These are phyloP conservation scores for Cyclaneusma minus DNA, from an alignment of 2,329 filamentous ascomycete genomes.

Conservation along the genomic window DNA sequence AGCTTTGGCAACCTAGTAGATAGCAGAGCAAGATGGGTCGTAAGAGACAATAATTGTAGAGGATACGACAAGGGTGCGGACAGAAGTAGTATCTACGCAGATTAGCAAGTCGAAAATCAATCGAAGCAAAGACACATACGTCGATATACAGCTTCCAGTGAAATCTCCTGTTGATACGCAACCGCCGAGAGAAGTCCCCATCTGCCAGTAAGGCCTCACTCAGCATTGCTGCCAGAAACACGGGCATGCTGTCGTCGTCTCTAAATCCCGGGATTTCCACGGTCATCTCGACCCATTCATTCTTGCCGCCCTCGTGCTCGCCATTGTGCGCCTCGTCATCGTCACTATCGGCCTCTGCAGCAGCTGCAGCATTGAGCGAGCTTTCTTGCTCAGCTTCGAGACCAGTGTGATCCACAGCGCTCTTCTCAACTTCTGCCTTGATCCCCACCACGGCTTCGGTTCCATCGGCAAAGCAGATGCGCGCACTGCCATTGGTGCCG, in stretches of 20 bases:
- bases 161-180: constrained; percentile 82
- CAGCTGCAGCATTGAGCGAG: too few species aligned
- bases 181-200: constrained; percentile 49
- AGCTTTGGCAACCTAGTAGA: constrained; percentile 71
- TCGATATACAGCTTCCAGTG: constrained; percentile 96
- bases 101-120: constrained; percentile 2
- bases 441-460: constrained; percentile 92
- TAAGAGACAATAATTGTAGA: constrained; percentile 79
- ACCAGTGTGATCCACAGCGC: constrained; percentile 19
- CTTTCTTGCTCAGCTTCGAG: too few species aligned
- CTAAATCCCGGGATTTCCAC: constrained; percentile 84
- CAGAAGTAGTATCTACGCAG: constrained; percentile 67
- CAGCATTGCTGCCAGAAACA: constrained; percentile 80
- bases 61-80: constrained; percentile 90
- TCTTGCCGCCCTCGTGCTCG: constrained; percentile 26
- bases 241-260: constrained; percentile 79
- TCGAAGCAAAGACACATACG: constrained; percentile 35
- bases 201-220: constrained; percentile 69
- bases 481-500: constrained; percentile 77
- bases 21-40: constrained; percentile 83
- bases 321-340: constrained; percentile 22
- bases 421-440: constrained; percentile 85
- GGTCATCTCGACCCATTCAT: constrained; percentile 73
- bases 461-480: constrained; percentile 87
- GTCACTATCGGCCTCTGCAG: constrained; percentile 10